Percentiles rank a stretch among this genome's conserved stretches.
These are phyloP conservation scores for Daucus carota DNA, from an alignment of 129 eudicot species.

Conservation along the genomic window DH1_v3.0 NC_030384.2:42296501-42297000, in stretches of 20 bases:
- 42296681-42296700: background rate
- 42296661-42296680: background rate
- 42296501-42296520: background rate
- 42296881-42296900: too few species aligned
- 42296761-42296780: background rate
- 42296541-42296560: background rate
- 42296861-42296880: background rate
- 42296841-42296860: background rate
- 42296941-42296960: too few species aligned
- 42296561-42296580: too few species aligned
- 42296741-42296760: background rate
- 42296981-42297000: too few species aligned
- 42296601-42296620: background rate
- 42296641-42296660: background rate
- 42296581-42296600: background rate
- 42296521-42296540: constrained; percentile 8
- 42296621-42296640: background rate
- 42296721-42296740: background rate
- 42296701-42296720: background rate
- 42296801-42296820: background rate
- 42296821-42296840: background rate
- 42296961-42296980: too few species aligned
- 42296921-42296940: too few species aligned
- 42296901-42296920: too few species aligned
- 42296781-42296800: background rate